A percentile compares a stretch with the other conserved stretches of the same genome.
Conservation (phyloP, 1,139 yeast species). For the Saccharomyces hybrid region DNA sequence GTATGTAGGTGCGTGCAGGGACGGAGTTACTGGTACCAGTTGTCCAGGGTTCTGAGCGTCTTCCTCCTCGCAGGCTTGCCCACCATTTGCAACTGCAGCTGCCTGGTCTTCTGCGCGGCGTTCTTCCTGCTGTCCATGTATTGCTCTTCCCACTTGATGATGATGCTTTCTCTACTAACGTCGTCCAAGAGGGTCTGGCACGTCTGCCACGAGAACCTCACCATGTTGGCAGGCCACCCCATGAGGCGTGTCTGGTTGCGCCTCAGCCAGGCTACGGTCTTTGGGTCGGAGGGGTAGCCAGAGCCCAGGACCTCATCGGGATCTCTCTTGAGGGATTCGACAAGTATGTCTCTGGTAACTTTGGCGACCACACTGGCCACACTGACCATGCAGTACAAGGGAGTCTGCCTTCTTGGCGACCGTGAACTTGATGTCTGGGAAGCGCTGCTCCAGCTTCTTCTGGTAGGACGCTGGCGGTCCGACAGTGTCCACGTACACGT, state of each 20-base stretch:
- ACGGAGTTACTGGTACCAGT: slow-evolving; percentile 19
- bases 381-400: slow-evolving; percentile 80
- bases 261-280: slow-evolving; percentile 64
- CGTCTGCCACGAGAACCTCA: slow-evolving; percentile 92
- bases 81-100: slow-evolving; percentile 3
- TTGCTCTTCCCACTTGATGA: slow-evolving; percentile 55
- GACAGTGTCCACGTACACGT: slow-evolving; percentile 87
- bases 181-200: slow-evolving; percentile 60
- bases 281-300: slow-evolving; percentile 92
- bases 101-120: slow-evolving; percentile 2
- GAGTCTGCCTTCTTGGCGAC: slow-evolving; percentile 97
- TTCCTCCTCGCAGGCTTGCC: neutral
- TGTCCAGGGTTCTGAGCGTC: slow-evolving; percentile 23
- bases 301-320: slow-evolving; percentile 47
- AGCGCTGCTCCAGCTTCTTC: slow-evolving; percentile 56
- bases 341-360: slow-evolving; percentile 78
- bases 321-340: slow-evolving; percentile 35
- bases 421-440: slow-evolving; percentile 65
- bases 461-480: slow-evolving; percentile 90
- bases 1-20: neutral
- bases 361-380: slow-evolving; percentile 97
- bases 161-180: slow-evolving; percentile 39
- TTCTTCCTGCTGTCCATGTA: slow-evolving; percentile 28
- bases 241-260: slow-evolving; percentile 58
- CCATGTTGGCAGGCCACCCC: slow-evolving; percentile 76